Evolutionary conservation across 192 early-diverging fungal species (phyloP).

Genomic region (Coemansia sp.): DNA sequence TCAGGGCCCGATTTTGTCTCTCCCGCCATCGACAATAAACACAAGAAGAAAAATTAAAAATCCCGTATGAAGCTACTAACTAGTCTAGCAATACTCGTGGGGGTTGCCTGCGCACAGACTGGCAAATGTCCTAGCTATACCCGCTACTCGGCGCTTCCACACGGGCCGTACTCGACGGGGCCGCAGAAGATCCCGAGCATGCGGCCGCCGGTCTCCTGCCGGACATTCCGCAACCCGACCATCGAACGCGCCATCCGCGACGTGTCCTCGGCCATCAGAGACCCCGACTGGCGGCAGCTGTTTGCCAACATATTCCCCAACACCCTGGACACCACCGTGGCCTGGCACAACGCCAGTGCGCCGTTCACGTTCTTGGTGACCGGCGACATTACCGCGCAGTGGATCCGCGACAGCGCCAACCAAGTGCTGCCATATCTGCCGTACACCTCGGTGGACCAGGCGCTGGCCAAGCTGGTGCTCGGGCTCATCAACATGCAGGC

Average conservation of each 20-base stretch:
- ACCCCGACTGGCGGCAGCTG: slow-evolving; percentile 54
- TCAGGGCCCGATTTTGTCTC: too few species aligned
- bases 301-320: slow-evolving; percentile 65
- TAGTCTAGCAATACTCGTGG: not conserved
- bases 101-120: not conserved
- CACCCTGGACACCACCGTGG: slow-evolving; percentile 67
- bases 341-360: slow-evolving; percentile 44
- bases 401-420: slow-evolving; percentile 70
- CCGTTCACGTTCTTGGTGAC: slow-evolving; percentile 66
- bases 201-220: slow-evolving; percentile 43
- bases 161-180: slow-evolving; percentile 23
- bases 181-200: slow-evolving; percentile 27
- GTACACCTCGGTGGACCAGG: slow-evolving; percentile 32
- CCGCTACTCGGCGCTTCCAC: slow-evolving; percentile 21
- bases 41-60: too few species aligned
- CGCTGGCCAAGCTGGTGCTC: slow-evolving; percentile 48
- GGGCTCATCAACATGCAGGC: slow-evolving; percentile 60
- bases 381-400: slow-evolving; percentile 68
- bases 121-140: slow-evolving; percentile 37
- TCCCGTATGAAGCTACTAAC: not conserved
- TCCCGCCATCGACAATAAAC: too few species aligned
- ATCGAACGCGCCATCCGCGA: slow-evolving; percentile 48
- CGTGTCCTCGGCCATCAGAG: slow-evolving; percentile 31
- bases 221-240: slow-evolving; percentile 50
- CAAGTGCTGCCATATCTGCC: slow-evolving; percentile 59